Percentiles rank a stretch among this genome's conserved stretches.
Conservation (phyloP, 2,329 filamentous ascomycete species). For the Colletotrichum tamarilloi region DNA sequence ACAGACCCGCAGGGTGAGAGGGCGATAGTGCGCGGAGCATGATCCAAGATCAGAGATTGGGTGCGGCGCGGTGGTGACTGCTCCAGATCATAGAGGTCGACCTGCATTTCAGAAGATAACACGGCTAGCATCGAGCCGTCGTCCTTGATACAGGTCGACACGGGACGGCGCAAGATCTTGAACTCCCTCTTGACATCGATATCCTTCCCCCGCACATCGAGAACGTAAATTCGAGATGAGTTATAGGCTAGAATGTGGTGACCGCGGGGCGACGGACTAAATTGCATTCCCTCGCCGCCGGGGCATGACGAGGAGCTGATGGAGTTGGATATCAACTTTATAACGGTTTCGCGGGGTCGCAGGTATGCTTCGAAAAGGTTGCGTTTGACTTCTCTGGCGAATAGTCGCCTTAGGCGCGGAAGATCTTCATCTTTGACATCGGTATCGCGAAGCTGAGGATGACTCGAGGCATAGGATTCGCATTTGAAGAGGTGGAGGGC, state of each 20-base stretch:
- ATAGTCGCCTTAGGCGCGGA: conserved; percentile 70
- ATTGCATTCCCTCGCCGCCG: conserved; percentile 87
- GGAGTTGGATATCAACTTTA: conserved; percentile 85
- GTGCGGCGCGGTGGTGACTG: conserved; percentile 73
- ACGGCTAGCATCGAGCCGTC: conserved; percentile 82
- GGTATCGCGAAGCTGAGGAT: conserved; percentile 50
- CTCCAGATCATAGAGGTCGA: conserved; percentile 84
- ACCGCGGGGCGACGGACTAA: conserved; percentile 80
- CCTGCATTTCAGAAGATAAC: conserved; percentile 82
- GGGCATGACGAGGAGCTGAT: conserved; percentile 87
- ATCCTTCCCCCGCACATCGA: conserved; percentile 72
- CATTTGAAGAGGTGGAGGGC: conserved; percentile 71
- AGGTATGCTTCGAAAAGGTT: conserved; percentile 83
- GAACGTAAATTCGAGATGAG: conserved; percentile 84
- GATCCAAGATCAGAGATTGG: conserved; percentile 82
- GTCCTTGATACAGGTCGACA: conserved; percentile 82
- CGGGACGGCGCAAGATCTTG: conserved; percentile 80
- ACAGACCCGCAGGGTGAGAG: conserved; percentile 86
- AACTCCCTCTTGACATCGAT: conserved; percentile 79
- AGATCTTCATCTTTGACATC: conserved; percentile 62
- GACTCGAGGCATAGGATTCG: conserved; percentile 66
- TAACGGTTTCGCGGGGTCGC: conserved; percentile 74
- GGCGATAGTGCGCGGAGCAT: conserved; percentile 81
- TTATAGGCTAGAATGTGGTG: conserved; percentile 83
- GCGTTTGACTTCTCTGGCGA: conserved; percentile 77